These are phyloP conservation scores for Panicum hallii DNA, from an alignment of 202 grass and related monocot genomes.

Conservation along the genomic window DNA sequence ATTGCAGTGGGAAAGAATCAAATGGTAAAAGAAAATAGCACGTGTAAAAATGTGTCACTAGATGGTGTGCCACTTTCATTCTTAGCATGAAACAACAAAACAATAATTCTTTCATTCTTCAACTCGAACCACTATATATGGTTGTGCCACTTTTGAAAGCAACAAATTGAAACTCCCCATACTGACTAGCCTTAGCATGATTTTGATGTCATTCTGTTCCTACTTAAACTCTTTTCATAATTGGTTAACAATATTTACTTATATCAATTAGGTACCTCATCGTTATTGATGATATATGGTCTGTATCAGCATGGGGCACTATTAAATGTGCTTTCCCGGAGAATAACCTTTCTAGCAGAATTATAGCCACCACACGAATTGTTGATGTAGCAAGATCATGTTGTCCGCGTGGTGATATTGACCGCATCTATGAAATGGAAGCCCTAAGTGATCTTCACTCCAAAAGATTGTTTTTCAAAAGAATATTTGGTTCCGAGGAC, in stretches of 20 bases:
- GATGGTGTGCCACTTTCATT: too few species aligned
- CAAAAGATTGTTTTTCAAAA: slow-evolving; percentile 14
- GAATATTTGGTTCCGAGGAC: neutral
- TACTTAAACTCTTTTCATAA: neutral
- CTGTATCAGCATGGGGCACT: neutral
- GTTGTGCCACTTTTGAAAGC: too few species aligned
- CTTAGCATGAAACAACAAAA: too few species aligned
- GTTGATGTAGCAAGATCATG: slow-evolving; percentile 2
- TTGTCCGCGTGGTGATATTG: neutral
- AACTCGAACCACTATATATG: too few species aligned
- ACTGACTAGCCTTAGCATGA: neutral
- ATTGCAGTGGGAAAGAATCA: too few species aligned
- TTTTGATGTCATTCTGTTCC: neutral
- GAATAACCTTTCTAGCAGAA: slow-evolving; percentile 16
- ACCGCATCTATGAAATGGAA: slow-evolving; percentile 25
- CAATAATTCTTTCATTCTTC: too few species aligned
- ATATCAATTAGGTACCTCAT: slow-evolving; percentile 26
- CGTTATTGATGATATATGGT: slow-evolving; percentile 39
- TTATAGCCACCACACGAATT: slow-evolving; percentile 29
- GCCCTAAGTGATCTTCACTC: slow-evolving; percentile 9
- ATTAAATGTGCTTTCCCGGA: neutral
- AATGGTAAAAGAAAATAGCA: too few species aligned
- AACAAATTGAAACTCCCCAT: too few species aligned
- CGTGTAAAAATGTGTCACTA: too few species aligned
- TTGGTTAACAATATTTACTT: neutral